Conservation (phyloP, 768 basidiomycete genomes). For the Mycena metata region DNA sequence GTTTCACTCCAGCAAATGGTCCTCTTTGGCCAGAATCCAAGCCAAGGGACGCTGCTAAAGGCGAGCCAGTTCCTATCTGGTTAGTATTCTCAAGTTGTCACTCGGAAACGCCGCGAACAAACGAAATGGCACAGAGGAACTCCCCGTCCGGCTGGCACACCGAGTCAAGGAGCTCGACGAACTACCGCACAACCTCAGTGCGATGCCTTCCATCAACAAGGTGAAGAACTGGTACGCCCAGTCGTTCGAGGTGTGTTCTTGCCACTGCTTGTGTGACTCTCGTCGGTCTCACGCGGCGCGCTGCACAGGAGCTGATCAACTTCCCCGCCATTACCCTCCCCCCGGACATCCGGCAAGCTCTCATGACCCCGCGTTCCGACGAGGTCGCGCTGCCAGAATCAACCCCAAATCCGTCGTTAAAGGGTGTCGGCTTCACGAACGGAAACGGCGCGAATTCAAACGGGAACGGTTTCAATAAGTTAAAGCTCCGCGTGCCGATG, state of each 20-base stretch:
- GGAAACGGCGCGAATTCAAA: conserved; percentile 46
- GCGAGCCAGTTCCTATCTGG: conserved; percentile 91
- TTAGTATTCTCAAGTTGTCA: conserved; percentile 43
- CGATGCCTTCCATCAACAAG: conserved; percentile 93
- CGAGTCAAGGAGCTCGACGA: conserved; percentile 96
- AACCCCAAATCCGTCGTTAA: conserved; percentile 82
- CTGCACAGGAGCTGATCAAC: conserved; percentile 83
- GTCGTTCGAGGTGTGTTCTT: conserved; percentile 92
- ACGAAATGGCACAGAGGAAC: conserved; percentile 72
- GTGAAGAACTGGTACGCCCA: conserved; percentile 99
- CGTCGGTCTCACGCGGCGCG: conserved; percentile 15
- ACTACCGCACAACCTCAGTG: conserved; percentile 90
- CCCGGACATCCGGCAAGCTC: conserved; percentile 73
- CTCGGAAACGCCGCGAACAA: background rate
- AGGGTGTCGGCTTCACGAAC: conserved; percentile 38
- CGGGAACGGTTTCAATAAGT: conserved; percentile 63
- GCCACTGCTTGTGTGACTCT: conserved; percentile 32
- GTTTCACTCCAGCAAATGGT: conserved; percentile 99
- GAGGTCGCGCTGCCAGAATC: conserved; percentile 75
- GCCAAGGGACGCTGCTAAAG: conserved; percentile 93
- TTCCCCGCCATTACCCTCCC: conserved; percentile 87
- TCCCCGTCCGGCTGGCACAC: conserved; percentile 95
- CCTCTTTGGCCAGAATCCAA: conserved; percentile 95
- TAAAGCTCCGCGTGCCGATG: conserved; percentile 84
- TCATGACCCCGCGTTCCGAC: conserved; percentile 63